Base-by-base conservation (phyloP, 306 rosid species). In the Malus orientalis region DNA sequence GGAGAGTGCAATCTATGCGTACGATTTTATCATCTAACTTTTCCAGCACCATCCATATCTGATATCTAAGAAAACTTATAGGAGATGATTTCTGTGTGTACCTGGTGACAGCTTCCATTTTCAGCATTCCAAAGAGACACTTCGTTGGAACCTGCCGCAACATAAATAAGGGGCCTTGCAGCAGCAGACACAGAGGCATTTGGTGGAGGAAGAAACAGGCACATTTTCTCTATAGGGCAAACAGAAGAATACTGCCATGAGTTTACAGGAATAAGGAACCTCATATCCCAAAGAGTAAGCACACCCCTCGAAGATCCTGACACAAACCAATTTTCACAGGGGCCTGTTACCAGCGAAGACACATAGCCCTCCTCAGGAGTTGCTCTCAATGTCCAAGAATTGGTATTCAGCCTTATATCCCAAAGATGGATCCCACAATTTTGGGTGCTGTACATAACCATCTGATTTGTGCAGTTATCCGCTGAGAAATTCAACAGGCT, bases 61-160 rank as follows among this genome's bases (percentile, higher is more conserved):
- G 29, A 74, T 15, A 29, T 76, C 22, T 51, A 42, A n/a, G 25
- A 16, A 55, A 27, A 64, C 18, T 18, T 36, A 27, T 61, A 47
- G 25, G 30, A 59, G 69, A 77, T 38, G 55, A 83, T 15, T 73
- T 69, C 71, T 83, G 67, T 23, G 78, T 27, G 74, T 82, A 93
- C 98, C 98, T 92, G 97, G 88, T 92, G 98, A 84, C 98, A 95
- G 82, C 91, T 95, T 73, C 93, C 90, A 84, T 89, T 93, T 83
- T 95, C 98, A 63, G 97, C 97, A 88, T 95, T 95, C 98, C 98
- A 95, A 78, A 95, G 98, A 70, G 97, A 92, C 82, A 95, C 97
- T 88, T 95, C 97, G 79, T 88, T 90, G 84, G 91, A 92, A 54
- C 98, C 98, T 42, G 97, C 97, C 38, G 97, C 94, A 75, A 95